phyloP scores from a whole-genome alignment of 768 basidiomycete species.

The Phanerodontia chrysosporium region DNA sequence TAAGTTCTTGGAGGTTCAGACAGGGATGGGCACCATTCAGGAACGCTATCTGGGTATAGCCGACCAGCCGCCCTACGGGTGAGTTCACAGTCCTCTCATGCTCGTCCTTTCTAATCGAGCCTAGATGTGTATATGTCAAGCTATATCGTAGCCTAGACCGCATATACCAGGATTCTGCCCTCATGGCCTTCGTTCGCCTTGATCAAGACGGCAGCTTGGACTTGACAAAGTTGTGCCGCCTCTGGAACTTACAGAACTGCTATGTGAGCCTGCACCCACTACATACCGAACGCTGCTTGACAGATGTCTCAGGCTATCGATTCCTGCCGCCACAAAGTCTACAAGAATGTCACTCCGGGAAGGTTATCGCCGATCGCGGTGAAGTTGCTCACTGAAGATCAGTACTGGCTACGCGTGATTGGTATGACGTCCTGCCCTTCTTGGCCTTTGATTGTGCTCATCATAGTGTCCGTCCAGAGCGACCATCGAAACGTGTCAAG shows the following conservation, averaged over 20 bases:
- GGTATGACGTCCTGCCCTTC: not conserved
- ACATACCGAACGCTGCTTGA: not conserved
- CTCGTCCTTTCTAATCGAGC: not conserved
- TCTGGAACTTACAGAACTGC: slow-evolving; percentile 7
- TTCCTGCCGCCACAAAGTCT: not conserved
- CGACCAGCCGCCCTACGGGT: not conserved
- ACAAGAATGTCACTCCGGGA: not conserved
- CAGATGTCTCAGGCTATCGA: slow-evolving; percentile 1
- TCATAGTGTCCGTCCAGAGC: not conserved
- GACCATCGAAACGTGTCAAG: not conserved
- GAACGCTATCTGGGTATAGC: not conserved
- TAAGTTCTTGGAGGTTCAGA: not conserved
- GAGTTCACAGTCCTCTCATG: not conserved
- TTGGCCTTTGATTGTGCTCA: not conserved
- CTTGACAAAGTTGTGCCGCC: not conserved
- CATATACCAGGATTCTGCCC: slow-evolving; percentile 2
- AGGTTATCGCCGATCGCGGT: slow-evolving; percentile 4
- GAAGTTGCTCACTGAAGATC: slow-evolving; percentile 2
- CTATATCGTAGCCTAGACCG: slow-evolving; percentile 1
- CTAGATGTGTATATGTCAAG: slow-evolving; percentile 7
- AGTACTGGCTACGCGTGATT: slow-evolving; percentile 8
- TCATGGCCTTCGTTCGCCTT: slow-evolving; percentile 1
- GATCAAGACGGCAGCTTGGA: not conserved
- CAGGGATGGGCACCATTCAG: not conserved
- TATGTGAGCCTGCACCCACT: not conserved